Conservation (phyloP, 2,329 filamentous ascomycete genomes). For the Cercospora zeae-maydis region DNA sequence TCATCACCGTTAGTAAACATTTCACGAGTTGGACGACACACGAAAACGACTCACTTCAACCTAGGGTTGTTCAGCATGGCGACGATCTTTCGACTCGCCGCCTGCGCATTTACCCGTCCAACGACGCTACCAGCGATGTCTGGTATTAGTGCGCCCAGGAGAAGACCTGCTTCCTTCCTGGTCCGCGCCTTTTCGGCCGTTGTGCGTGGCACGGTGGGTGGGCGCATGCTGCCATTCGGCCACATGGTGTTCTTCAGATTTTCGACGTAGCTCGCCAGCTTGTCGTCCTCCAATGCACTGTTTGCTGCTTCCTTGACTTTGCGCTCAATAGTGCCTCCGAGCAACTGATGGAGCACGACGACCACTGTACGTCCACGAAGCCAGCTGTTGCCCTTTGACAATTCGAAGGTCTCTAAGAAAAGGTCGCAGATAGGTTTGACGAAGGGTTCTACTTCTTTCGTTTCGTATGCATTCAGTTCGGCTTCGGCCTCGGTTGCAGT, state of each 20-base stretch:
- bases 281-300: conserved; percentile 70
- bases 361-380: conserved; percentile 91
- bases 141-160: conserved; percentile 84
- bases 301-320: conserved; percentile 85
- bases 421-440: conserved; percentile 98
- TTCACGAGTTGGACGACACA: neutral
- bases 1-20: conserved; percentile 26
- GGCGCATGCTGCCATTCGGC: conserved; percentile 63
- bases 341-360: conserved; percentile 89
- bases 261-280: conserved; percentile 70
- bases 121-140: conserved; percentile 92
- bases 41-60: conserved; percentile 66
- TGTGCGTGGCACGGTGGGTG: conserved; percentile 56
- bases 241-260: conserved; percentile 75
- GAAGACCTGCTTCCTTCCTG: conserved; percentile 79
- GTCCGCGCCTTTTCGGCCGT: conserved; percentile 72
- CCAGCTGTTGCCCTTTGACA: conserved; percentile 96
- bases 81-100: conserved; percentile 82
- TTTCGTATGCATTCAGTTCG: conserved; percentile 88
- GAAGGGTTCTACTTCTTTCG: conserved; percentile 84
- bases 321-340: conserved; percentile 92
- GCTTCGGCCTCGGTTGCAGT: conserved; percentile 77
- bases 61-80: conserved; percentile 87
- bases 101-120: conserved; percentile 84
- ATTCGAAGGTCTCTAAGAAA: conserved; percentile 90